phyloP scores from a whole-genome alignment of 139 green algal genomes.

The Tetraselmis striata region DNA sequence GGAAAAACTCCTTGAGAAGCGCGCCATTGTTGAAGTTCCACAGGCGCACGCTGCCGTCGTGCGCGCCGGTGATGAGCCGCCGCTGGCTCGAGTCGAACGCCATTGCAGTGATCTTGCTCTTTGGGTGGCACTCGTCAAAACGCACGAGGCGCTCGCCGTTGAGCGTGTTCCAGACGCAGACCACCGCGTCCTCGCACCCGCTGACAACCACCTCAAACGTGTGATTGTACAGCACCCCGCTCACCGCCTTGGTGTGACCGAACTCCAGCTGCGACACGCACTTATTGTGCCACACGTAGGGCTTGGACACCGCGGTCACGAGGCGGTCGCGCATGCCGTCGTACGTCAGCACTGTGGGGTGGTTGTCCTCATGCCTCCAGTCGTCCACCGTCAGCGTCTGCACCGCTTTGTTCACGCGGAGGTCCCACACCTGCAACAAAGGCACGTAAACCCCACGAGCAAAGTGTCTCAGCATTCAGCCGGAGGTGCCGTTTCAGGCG shows the following conservation, averaged over 20 bases:
- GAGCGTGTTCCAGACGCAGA: background rate
- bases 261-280: background rate
- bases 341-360: background rate
- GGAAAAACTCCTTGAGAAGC: conserved; percentile 42
- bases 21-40: conserved; percentile 90
- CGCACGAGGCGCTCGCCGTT: background rate
- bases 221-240: background rate
- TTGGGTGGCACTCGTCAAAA: background rate
- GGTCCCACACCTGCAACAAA: background rate
- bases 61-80: conserved; percentile 61
- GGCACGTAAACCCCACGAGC: background rate
- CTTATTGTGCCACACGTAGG: background rate
- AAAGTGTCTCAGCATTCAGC: conserved; percentile 1
- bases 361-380: background rate
- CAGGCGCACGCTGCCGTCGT: conserved; percentile 55
- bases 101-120: background rate
- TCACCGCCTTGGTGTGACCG: background rate
- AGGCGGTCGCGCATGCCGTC: background rate
- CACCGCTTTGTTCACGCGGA: background rate
- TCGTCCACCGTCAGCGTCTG: background rate
- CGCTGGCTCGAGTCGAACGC: conserved; percentile 72
- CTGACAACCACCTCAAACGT: background rate
- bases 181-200: background rate
- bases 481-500: too few relatives aligned
- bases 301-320: background rate